These are phyloP conservation scores for Ashbya aceris DNA, from an alignment of 1,139 yeast genomes.

Conservation along the genomic window DNA sequence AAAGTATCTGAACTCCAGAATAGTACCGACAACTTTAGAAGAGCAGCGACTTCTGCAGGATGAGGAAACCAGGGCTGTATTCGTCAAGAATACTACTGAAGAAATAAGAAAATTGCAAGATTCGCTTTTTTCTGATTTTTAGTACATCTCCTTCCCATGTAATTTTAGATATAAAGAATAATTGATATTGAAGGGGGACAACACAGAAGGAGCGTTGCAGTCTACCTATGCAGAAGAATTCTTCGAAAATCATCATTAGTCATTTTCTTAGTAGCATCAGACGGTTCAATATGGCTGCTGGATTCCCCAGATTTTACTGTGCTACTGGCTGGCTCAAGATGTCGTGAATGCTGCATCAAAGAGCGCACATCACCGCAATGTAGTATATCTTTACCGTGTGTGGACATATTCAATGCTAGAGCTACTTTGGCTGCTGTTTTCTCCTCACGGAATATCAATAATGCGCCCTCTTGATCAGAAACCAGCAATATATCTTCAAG, in stretches of 20 bases:
- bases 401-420: slow-evolving; percentile 38
- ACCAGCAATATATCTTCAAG: slow-evolving; percentile 33
- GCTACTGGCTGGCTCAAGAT: neutral
- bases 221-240: slow-evolving; percentile 26
- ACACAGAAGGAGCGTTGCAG: too few species aligned
- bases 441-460: slow-evolving; percentile 41
- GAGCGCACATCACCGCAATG: slow-evolving; percentile 35
- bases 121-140: slow-evolving; percentile 17
- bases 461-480: slow-evolving; percentile 43
- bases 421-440: slow-evolving; percentile 51
- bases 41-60: slow-evolving; percentile 51
- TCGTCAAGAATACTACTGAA: slow-evolving; percentile 43
- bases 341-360: slow-evolving; percentile 16
- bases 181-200: too few species aligned
- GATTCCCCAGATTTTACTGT: neutral
- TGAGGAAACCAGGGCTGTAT: slow-evolving; percentile 33
- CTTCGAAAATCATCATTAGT: slow-evolving; percentile 36
- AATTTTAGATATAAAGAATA: too few species aligned
- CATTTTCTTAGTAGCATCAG: slow-evolving; percentile 12
- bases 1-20: slow-evolving; percentile 63
- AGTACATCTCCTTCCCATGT: neutral
- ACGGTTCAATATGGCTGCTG: neutral
- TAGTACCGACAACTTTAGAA: slow-evolving; percentile 53
- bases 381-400: slow-evolving; percentile 33
- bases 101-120: slow-evolving; percentile 52